Evolutionary conservation across 2,329 filamentous ascomycete species (phyloP).

Genomic region (Xylariaceae sp.): DNA sequence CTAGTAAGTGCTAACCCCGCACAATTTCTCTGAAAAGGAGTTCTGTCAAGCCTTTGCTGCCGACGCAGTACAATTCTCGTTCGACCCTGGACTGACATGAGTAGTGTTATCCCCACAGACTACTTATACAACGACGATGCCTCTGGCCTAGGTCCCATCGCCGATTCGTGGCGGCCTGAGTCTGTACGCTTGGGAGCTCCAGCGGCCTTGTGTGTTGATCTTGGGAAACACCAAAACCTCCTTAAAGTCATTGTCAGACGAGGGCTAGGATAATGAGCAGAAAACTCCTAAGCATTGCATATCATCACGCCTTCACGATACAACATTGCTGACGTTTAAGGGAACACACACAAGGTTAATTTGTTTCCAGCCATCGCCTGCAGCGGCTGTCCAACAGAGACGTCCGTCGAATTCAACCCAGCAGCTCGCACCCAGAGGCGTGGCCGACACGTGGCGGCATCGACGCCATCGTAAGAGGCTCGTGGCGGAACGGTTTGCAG

Average conservation of each 20-base stretch:
- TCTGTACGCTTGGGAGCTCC: background rate
- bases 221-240: constrained; percentile 7
- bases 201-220: constrained; percentile 10
- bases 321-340: too few relatives aligned
- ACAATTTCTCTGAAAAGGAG: too few relatives aligned
- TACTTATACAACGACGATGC: too few relatives aligned
- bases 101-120: too few relatives aligned
- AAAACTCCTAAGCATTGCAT: constrained; percentile 6
- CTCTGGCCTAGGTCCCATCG: background rate
- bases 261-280: background rate
- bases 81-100: too few relatives aligned
- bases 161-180: background rate
- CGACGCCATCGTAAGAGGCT: constrained; percentile 9
- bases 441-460: constrained; percentile 21
- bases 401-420: constrained; percentile 8
- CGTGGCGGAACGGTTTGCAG: background rate
- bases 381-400: constrained; percentile 18
- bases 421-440: constrained; percentile 6
- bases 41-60: too few relatives aligned
- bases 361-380: background rate
- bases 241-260: constrained; percentile 1
- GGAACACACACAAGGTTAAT: constrained; percentile 2
- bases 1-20: too few relatives aligned
- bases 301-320: constrained; percentile 15
- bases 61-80: too few relatives aligned